Conservation (phyloP, 2,329 filamentous ascomycete species). For the Calonectria henricotiae region DNA sequence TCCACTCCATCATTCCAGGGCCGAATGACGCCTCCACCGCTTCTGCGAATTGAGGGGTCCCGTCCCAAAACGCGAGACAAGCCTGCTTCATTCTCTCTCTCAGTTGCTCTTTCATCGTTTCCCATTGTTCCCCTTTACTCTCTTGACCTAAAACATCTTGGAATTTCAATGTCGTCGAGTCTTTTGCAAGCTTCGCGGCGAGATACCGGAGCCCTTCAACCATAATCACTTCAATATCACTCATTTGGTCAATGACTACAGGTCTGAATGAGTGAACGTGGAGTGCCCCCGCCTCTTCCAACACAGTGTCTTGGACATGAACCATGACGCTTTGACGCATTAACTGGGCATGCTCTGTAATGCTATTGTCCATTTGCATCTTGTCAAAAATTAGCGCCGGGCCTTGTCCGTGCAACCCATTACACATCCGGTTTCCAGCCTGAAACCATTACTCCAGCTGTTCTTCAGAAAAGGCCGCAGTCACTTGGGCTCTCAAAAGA, state of each 20-base stretch:
- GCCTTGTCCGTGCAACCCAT: background rate
- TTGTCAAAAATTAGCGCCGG: constrained; percentile 12
- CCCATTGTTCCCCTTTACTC: background rate
- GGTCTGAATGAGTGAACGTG: constrained; percentile 8
- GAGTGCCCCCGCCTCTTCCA: background rate
- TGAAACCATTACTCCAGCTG: background rate
- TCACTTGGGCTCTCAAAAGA: constrained; percentile 1
- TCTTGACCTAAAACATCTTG: background rate
- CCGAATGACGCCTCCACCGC: constrained; percentile 1
- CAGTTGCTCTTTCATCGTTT: background rate
- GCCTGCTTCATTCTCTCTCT: constrained; percentile 10
- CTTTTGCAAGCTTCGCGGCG: background rate
- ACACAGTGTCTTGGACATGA: background rate
- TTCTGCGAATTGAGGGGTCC: background rate
- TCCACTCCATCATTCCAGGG: background rate
- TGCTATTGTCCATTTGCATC: background rate
- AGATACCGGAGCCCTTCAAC: background rate
- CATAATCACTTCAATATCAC: background rate
- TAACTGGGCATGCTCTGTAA: background rate
- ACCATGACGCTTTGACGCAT: constrained; percentile 5
- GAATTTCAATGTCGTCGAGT: background rate
- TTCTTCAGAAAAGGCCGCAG: background rate
- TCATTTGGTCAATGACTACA: background rate
- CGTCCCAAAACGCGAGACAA: constrained; percentile 1
- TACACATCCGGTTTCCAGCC: background rate